Conservation (phyloP, 1,139 yeast species). For the Saccharomyces hybrid region DNA sequence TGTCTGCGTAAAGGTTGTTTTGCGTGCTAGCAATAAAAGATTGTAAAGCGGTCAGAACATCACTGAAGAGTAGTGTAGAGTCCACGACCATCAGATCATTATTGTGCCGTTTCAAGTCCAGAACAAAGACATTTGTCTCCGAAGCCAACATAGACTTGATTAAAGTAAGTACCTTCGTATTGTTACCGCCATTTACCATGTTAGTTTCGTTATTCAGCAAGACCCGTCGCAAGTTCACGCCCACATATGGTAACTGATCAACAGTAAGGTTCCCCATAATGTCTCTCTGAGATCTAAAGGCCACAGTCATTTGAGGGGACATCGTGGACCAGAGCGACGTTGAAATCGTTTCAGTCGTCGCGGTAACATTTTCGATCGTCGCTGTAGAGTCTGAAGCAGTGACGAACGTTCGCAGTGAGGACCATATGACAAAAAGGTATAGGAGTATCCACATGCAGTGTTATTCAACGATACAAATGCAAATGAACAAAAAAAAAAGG, state of each 20-base stretch:
- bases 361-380: background rate
- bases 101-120: slow-evolving; percentile 66
- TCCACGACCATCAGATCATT: slow-evolving; percentile 49
- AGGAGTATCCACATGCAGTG: background rate
- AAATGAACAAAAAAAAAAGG: background rate
- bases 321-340: slow-evolving; percentile 19
- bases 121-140: slow-evolving; percentile 46
- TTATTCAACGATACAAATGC: background rate
- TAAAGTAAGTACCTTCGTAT: slow-evolving; percentile 32
- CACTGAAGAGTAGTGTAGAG: slow-evolving; percentile 37
- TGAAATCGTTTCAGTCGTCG: background rate
- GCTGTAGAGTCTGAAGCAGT: background rate
- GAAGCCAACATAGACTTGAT: slow-evolving; percentile 38
- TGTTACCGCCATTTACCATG: slow-evolving; percentile 33
- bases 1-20: slow-evolving; percentile 47
- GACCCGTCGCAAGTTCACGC: slow-evolving; percentile 47
- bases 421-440: background rate
- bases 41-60: slow-evolving; percentile 30
- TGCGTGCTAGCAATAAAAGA: slow-evolving; percentile 43
- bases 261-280: slow-evolving; percentile 47
- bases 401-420: background rate
- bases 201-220: slow-evolving; percentile 45
- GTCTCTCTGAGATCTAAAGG: slow-evolving; percentile 63
- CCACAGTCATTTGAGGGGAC: slow-evolving; percentile 32
- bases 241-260: slow-evolving; percentile 49